A percentile compares a stretch with the other conserved stretches of the same genome.
Evolutionary conservation across 2,329 filamentous ascomycete genomes (phyloP).

Genomic region (Gyromitra esculenta): DNA sequence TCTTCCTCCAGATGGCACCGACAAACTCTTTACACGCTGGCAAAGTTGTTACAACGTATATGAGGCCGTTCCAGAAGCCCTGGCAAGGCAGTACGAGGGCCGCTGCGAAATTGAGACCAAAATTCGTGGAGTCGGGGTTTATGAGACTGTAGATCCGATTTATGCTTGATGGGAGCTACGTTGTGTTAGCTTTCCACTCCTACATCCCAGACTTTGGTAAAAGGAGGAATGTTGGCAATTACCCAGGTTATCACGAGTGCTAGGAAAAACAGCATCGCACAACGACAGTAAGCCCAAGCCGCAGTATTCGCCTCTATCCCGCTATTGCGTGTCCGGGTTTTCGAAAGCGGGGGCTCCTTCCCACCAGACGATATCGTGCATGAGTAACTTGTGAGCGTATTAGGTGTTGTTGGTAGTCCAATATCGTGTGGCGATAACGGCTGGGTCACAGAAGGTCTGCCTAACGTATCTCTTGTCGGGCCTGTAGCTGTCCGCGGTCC

Average conservation of each 20-base stretch:
- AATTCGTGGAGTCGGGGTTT: conserved; percentile 65
- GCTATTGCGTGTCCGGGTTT: conserved; percentile 57
- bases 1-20: conserved; percentile 59
- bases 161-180: conserved; percentile 73
- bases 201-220: neutral
- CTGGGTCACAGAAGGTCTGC: conserved; percentile 35
- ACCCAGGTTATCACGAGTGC: conserved; percentile 77
- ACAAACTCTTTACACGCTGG: conserved; percentile 68
- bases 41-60: conserved; percentile 78
- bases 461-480: conserved; percentile 39
- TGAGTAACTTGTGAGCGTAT: conserved; percentile 57
- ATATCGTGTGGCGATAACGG: conserved; percentile 4
- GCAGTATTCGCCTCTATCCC: conserved; percentile 69
- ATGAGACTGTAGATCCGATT: conserved; percentile 79
- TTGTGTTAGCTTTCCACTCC: conserved; percentile 17
- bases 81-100: conserved; percentile 81
- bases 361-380: conserved; percentile 52
- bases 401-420: conserved; percentile 16
- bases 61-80: conserved; percentile 84
- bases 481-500: neutral
- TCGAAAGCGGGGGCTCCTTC: conserved; percentile 11
- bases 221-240: conserved; percentile 22
- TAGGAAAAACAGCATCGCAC: conserved; percentile 75
- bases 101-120: conserved; percentile 74
- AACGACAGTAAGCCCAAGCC: conserved; percentile 75